A percentile compares a stretch with the other conserved stretches of the same genome.
Conservation (phyloP, 1,284 basidiomycete genomes). For the Entoloma clypeatum region DNA sequence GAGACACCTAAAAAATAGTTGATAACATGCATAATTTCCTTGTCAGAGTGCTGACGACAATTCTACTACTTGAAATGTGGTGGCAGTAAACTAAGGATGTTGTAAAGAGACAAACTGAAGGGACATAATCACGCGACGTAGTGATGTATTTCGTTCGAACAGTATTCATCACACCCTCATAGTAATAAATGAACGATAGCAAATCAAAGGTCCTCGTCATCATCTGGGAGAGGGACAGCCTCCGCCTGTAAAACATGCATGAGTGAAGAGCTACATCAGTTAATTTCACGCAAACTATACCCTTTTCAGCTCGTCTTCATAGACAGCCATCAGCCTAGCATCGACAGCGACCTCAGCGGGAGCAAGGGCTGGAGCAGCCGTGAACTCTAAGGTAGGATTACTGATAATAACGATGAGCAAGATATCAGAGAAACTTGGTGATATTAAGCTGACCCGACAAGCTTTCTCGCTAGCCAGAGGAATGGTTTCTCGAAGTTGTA, state of each 20-base stretch:
- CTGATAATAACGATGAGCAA: slow-evolving; percentile 26
- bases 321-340: slow-evolving; percentile 75
- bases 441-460: slow-evolving; percentile 77
- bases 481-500: slow-evolving; percentile 99
- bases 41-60: slow-evolving; percentile 10
- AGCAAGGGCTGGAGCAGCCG: slow-evolving; percentile 93
- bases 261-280: slow-evolving; percentile 2
- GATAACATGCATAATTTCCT: slow-evolving; percentile 18
- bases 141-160: slow-evolving; percentile 23
- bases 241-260: slow-evolving; percentile 49
- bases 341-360: slow-evolving; percentile 94
- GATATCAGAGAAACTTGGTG: neutral
- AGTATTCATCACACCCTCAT: slow-evolving; percentile 25
- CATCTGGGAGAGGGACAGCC: slow-evolving; percentile 72
- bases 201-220: slow-evolving; percentile 70
- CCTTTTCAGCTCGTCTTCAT: slow-evolving; percentile 75
- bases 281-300: slow-evolving; percentile 36
- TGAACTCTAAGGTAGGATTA: slow-evolving; percentile 89
- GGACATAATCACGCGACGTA: no score
- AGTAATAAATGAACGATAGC: slow-evolving; percentile 17
- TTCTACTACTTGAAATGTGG: slow-evolving; percentile 17
- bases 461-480: slow-evolving; percentile 98
- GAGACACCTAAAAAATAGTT: slow-evolving; percentile 6
- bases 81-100: slow-evolving; percentile 15
- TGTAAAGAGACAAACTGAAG: slow-evolving; percentile 11